Evolutionary conservation across 2,329 filamentous ascomycete species (phyloP).

Genomic region (Pyricularia sp.): DNA sequence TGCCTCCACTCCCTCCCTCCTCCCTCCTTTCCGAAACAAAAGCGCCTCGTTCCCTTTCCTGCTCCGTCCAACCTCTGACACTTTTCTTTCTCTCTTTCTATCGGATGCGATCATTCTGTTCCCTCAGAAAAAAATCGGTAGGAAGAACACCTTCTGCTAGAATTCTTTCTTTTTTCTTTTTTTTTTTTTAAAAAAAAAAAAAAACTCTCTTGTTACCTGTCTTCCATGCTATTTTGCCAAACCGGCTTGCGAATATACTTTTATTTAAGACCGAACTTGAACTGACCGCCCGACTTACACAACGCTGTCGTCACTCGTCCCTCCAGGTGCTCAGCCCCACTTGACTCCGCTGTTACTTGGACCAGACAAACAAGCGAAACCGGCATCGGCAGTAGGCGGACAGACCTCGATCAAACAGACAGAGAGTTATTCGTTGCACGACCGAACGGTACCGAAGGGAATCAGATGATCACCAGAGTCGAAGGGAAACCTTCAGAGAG

Average conservation of each 20-base stretch:
- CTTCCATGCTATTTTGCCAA: neutral
- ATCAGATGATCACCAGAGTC: neutral
- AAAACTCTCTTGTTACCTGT: neutral
- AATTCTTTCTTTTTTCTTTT: neutral
- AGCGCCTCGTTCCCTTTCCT: neutral
- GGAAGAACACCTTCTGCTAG: neutral
- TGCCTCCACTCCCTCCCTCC: neutral
- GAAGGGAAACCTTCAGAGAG: neutral
- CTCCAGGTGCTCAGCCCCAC: neutral
- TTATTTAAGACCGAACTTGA: neutral
- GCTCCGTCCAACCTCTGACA: constrained; percentile 6
- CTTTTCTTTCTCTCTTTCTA: neutral
- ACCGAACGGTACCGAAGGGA: neutral
- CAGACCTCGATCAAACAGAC: neutral
- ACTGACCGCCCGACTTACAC: neutral
- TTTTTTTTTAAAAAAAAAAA: too few species aligned
- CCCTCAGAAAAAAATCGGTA: neutral
- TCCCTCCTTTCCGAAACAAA: neutral
- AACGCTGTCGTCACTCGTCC: neutral
- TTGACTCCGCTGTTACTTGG: neutral
- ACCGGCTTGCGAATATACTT: neutral
- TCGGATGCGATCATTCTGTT: neutral
- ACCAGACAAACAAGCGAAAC: neutral
- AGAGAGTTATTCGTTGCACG: neutral
- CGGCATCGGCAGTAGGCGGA: neutral